A percentile compares a stretch with the other conserved stretches of the same genome.
These are phyloP conservation scores for Austroboletus novae-zelandiae DNA, from an alignment of 1,284 basidiomycete species.

Conservation along the genomic window DNA sequence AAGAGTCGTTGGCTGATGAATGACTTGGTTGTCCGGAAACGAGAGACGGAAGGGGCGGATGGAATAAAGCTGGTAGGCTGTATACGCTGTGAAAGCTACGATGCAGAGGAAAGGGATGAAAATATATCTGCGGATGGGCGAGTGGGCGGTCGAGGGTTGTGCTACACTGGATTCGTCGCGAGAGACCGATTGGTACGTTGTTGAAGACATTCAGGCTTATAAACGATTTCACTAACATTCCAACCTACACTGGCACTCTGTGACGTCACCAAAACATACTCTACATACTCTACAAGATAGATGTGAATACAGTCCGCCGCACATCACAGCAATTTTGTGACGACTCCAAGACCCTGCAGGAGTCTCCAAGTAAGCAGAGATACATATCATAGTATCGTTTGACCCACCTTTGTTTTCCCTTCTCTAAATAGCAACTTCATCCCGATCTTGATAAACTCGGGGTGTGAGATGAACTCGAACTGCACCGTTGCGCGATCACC, in stretches of 20 bases:
- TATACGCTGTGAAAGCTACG: constrained; percentile 17
- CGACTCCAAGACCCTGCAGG: constrained; percentile 42
- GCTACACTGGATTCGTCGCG: constrained; percentile 14
- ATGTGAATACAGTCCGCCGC: not conserved
- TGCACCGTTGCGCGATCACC: constrained; percentile 88
- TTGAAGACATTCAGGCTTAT: constrained; percentile 18
- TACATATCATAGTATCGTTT: not conserved
- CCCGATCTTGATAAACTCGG: constrained; percentile 89
- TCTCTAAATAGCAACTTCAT: constrained; percentile 91
- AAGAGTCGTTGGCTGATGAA: constrained; percentile 6
- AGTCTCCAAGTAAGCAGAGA: constrained; percentile 4
- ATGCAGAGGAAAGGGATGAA: constrained; percentile 20
- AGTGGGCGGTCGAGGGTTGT: constrained; percentile 10
- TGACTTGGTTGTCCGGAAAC: constrained; percentile 11
- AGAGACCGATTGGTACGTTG: constrained; percentile 21
- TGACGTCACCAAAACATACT: constrained; percentile 19
- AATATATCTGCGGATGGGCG: constrained; percentile 17
- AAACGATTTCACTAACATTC: constrained; percentile 15
- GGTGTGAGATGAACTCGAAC: constrained; percentile 88
- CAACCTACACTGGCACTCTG: constrained; percentile 6
- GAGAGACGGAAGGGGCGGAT: constrained; percentile 4
- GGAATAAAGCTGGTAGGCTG: constrained; percentile 12
- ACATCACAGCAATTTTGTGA: constrained; percentile 38
- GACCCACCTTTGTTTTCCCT: constrained; percentile 83
- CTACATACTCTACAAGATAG: not conserved